Evolutionary conservation across 768 basidiomycete species (phyloP).

Genomic region (Rhodotorula kratochvilovae): DNA sequence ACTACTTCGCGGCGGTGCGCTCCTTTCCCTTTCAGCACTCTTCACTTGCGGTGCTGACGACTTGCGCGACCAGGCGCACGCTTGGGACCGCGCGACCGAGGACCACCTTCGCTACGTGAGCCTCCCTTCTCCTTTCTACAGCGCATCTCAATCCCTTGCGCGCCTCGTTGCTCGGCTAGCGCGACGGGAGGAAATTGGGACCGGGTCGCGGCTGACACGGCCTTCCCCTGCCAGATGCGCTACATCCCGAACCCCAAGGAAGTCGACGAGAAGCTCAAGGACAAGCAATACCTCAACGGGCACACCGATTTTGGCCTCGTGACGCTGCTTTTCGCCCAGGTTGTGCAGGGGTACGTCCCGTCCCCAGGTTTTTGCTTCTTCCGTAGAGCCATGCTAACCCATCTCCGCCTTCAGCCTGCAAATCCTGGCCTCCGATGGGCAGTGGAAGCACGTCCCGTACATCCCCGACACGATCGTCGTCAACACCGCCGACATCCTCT

Average conservation of each 20-base stretch:
- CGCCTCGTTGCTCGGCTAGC: no score
- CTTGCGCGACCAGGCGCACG: neutral
- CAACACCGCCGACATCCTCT: conserved; percentile 43
- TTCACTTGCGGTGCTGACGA: no score
- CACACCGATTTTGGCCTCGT: conserved; percentile 9
- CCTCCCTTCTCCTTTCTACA: no score
- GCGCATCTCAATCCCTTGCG: no score
- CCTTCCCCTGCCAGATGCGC: conserved; percentile 8
- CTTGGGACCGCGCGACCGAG: conserved; percentile 8
- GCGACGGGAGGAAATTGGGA: neutral
- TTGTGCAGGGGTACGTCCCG: conserved; percentile 6
- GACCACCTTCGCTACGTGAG: conserved; percentile 15
- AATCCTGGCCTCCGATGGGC: neutral
- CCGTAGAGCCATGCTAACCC: neutral
- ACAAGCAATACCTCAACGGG: conserved; percentile 13
- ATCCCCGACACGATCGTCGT: conserved; percentile 12
- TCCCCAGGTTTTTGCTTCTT: no score
- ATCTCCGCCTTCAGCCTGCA: neutral
- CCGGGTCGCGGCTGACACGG: no score
- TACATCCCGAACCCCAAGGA: conserved; percentile 8
- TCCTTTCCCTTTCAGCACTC: no score
- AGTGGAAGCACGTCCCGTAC: conserved; percentile 12
- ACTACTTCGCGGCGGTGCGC: conserved; percentile 12
- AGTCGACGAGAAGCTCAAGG: conserved; percentile 4
- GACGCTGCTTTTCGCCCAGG: conserved; percentile 13